Base-by-base conservation (phyloP, 1,284 basidiomycete genomes). In the Irpex sp. region DNA sequence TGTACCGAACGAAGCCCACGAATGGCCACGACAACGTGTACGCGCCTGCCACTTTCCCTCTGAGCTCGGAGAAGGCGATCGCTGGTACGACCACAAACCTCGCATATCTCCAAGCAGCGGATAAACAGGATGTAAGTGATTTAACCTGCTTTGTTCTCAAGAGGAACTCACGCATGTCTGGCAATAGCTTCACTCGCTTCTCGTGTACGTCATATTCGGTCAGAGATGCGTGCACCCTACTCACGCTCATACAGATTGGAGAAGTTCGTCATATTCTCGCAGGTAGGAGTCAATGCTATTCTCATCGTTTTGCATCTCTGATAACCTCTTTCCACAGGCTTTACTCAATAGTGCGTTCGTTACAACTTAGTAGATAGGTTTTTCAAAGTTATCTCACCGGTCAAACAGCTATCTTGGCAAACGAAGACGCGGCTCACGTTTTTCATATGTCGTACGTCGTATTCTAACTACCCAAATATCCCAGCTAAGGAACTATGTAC, bases 261-360 rank as follows among this genome's bases (percentile, higher is more conserved):
- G 69, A 93, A 94, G 82, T 94, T 90, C 71, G 82, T 90, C 2
- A 84, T 84, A 0, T 88, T 93, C 65, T 93, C 92, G 1, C 87
- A 89, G 77, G 90, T 87, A 75, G 68, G 79, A 38, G 6, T 7
- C 32, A 38, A 38, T 38, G 32, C 32, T 72, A 54, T 54, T 54
- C n/a, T 71, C 11, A 11, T 2, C 6, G 27, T 56, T 18, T 66
- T 42, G 18, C n/a, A 56, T 44, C 43, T 70, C 22, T 66, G n/a
- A 24, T 18, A 67, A 7, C 65, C n/a, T 24, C 3, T 65, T 60
- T 54, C 13, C 49, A 54, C 67, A 89, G 88, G 88, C 87, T 0
- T 79, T 92, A 24, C 78, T 92, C 44, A 88, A 88, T 66, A 87
- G 88, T 89, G 64, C 5, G 84, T 75, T 54, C 49, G 15, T 15